Evolutionary conservation across 2,329 filamentous ascomycete species (phyloP).

Genomic region (Zasmidium angulare): DNA sequence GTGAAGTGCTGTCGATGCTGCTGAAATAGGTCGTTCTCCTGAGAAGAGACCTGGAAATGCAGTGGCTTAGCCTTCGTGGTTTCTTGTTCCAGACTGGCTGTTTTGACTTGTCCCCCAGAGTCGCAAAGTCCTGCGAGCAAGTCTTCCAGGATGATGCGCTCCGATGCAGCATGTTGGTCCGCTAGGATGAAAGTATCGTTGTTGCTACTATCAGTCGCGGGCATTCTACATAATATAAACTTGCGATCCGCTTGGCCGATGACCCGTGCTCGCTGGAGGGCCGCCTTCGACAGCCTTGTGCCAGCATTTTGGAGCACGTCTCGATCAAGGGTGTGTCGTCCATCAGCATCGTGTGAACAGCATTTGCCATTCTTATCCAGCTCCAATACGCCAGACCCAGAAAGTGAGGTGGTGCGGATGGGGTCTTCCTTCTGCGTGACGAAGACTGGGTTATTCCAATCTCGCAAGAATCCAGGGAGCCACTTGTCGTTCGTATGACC

Average conservation of each 20-base stretch:
- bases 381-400: slow-evolving; percentile 22
- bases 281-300: slow-evolving; percentile 59
- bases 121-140: slow-evolving; percentile 62
- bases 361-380: slow-evolving; percentile 10
- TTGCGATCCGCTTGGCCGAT: slow-evolving; percentile 86
- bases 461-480: slow-evolving; percentile 60
- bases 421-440: slow-evolving; percentile 37
- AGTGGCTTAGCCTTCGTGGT: slow-evolving; percentile 52
- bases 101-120: slow-evolving; percentile 1
- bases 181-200: slow-evolving; percentile 64
- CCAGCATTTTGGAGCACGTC: slow-evolving; percentile 3
- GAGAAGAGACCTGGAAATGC: slow-evolving; percentile 61
- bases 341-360: slow-evolving; percentile 9
- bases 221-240: slow-evolving; percentile 73
- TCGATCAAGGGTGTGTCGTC: background rate
- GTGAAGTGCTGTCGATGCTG: slow-evolving; percentile 59
- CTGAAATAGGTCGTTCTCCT: slow-evolving; percentile 62
- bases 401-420: slow-evolving; percentile 24
- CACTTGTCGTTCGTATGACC: slow-evolving; percentile 40
- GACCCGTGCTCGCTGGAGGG: slow-evolving; percentile 61
- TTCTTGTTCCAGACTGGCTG: background rate
- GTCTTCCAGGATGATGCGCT: slow-evolving; percentile 75
- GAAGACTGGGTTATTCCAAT: slow-evolving; percentile 79
- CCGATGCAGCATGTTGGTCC: slow-evolving; percentile 94
- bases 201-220: background rate